Evolutionary conservation across 176 grass and related monocot genomes (phyloP).

Genomic region (Oryza officinalis): DNA sequence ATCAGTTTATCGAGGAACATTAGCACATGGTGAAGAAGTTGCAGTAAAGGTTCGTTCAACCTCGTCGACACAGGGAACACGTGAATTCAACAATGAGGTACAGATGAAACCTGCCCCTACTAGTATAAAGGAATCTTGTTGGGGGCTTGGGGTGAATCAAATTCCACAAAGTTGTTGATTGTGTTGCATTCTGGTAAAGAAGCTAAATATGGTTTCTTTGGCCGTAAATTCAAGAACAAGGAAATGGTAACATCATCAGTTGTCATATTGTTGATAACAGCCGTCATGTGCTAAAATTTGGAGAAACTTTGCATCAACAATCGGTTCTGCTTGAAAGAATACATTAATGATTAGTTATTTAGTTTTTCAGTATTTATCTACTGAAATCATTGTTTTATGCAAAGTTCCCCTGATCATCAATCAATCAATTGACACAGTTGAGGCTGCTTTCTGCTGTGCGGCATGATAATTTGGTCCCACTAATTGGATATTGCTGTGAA

Average conservation of each 20-base stretch:
- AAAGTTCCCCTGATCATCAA: conserved; percentile 35
- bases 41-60: conserved; percentile 74
- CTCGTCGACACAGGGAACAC: conserved; percentile 68
- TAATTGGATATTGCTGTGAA: conserved; percentile 82
- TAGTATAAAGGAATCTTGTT: conserved; percentile 10
- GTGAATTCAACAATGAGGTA: conserved; percentile 85
- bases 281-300: conserved; percentile 11
- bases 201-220: not conserved
- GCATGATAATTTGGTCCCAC: conserved; percentile 77
- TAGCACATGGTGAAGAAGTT: conserved; percentile 70
- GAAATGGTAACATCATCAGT: not conserved
- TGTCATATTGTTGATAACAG: not conserved
- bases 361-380: conserved; percentile 10
- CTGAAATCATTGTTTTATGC: not conserved
- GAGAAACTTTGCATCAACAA: not conserved
- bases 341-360: conserved; percentile 1
- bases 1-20: conserved; percentile 64
- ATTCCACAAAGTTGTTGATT: not conserved
- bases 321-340: not conserved
- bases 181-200: conserved; percentile 5
- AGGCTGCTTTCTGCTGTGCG: conserved; percentile 62
- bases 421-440: conserved; percentile 47
- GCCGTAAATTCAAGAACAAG: not conserved
- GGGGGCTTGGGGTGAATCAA: not conserved
- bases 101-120: not conserved